A percentile compares a stretch with the other conserved stretches of the same genome.
Conservation (phyloP, 306 rosid genomes). For the Cercis canadensis region DNA sequence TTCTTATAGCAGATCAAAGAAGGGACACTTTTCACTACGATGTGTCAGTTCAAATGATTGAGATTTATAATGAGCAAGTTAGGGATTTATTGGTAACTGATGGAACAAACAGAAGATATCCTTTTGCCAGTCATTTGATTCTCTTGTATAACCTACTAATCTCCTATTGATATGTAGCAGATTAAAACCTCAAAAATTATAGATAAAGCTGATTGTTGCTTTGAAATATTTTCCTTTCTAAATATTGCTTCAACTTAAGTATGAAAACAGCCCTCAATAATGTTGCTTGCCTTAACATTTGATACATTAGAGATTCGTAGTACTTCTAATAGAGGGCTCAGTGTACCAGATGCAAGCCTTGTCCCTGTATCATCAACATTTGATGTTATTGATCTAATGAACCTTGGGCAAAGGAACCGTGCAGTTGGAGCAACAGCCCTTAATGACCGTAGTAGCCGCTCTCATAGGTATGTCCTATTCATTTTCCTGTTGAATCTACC, state of each 20-base stretch:
- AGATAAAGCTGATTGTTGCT: neutral
- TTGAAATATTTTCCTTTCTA: neutral
- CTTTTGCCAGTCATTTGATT: slow-evolving; percentile 52
- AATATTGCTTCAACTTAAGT: slow-evolving; percentile 1
- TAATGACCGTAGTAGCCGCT: slow-evolving; percentile 95
- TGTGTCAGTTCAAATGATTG: slow-evolving; percentile 95
- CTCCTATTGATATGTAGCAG: no score
- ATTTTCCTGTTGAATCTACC: neutral
- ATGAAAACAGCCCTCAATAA: slow-evolving; percentile 20
- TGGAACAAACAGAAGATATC: slow-evolving; percentile 95
- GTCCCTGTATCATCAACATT: slow-evolving; percentile 75
- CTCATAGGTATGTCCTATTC: slow-evolving; percentile 72
- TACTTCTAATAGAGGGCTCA: slow-evolving; percentile 83
- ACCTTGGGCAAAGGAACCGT: slow-evolving; percentile 90
- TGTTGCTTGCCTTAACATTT: slow-evolving; percentile 55
- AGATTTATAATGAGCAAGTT: slow-evolving; percentile 97
- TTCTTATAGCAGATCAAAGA: slow-evolving; percentile 79
- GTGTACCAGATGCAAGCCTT: slow-evolving; percentile 90
- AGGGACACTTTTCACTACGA: slow-evolving; percentile 76
- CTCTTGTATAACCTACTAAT: no score
- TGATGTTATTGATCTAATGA: slow-evolving; percentile 93
- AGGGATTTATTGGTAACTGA: slow-evolving; percentile 88
- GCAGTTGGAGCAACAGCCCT: slow-evolving; percentile 96
- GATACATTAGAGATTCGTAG: slow-evolving; percentile 88
- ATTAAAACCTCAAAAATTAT: slow-evolving; percentile 17